These are phyloP conservation scores for Cladosporium cucumerinum DNA, from an alignment of 2,329 filamentous ascomycete species.

Conservation along the genomic window DNA sequence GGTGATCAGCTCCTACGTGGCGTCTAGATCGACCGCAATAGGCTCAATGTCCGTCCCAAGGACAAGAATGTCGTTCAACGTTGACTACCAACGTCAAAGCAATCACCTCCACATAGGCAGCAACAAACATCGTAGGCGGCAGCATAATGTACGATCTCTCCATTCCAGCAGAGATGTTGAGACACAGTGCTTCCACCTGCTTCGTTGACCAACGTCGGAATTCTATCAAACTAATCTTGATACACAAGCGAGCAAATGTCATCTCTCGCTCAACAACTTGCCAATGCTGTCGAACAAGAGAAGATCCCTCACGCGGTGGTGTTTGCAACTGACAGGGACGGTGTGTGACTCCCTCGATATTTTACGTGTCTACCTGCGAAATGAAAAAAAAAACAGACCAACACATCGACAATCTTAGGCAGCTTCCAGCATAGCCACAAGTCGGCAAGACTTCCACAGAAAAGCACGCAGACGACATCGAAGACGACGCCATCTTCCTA, in stretches of 20 bases:
- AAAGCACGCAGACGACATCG: conserved; percentile 21
- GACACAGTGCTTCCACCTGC: no score
- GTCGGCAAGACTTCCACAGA: conserved; percentile 24
- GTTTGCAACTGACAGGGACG: conserved; percentile 28
- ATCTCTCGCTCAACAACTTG: neutral
- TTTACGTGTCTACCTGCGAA: neutral
- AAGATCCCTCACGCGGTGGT: conserved; percentile 33
- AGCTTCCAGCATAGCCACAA: conserved; percentile 29
- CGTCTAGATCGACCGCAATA: neutral
- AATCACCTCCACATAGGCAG: neutral
- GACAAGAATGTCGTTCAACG: neutral
- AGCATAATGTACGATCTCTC: neutral
- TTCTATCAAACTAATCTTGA: neutral
- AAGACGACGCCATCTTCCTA: conserved; percentile 31
- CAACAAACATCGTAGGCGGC: neutral
- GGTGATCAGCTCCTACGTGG: neutral
- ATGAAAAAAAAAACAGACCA: neutral
- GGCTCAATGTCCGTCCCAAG: neutral
- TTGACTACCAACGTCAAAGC: neutral
- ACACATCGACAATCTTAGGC: conserved; percentile 18
- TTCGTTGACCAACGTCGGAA: neutral
- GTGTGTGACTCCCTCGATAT: conserved; percentile 7
- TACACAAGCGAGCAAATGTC: conserved; percentile 16
- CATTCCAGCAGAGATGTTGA: no score
- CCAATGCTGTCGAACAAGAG: conserved; percentile 12